phyloP scores from a whole-genome alignment of 2,329 filamentous ascomycete species.

The Botrytis cinerea region DNA sequence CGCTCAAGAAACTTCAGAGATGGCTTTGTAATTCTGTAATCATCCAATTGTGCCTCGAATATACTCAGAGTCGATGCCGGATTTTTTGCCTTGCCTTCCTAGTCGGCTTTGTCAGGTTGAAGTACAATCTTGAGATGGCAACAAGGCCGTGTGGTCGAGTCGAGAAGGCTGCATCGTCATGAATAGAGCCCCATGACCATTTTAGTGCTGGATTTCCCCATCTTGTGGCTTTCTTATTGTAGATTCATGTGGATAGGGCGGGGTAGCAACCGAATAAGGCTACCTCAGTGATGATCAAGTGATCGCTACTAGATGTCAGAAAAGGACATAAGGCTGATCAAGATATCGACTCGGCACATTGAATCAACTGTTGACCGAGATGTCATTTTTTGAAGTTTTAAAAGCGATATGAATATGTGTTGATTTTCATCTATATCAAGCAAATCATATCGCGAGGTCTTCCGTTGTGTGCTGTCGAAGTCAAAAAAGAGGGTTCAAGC shows the following conservation, averaged over 20 bases:
- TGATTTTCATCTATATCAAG: background rate
- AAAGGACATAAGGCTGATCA: background rate
- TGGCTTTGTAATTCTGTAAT: background rate
- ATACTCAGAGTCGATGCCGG: background rate
- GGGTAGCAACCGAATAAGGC: background rate
- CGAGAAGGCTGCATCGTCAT: background rate
- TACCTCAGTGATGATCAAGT: background rate
- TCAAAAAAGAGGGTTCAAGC: background rate
- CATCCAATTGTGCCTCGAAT: background rate
- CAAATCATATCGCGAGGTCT: background rate
- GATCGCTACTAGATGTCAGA: background rate
- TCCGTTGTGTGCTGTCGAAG: background rate
- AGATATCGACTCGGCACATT: background rate
- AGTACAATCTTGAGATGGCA: slow-evolving; percentile 7
- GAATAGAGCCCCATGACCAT: background rate
- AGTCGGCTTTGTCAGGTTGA: background rate
- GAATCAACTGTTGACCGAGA: background rate
- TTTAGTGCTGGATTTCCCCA: background rate
- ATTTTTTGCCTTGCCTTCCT: background rate
- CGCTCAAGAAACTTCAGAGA: background rate
- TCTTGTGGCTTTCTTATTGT: background rate
- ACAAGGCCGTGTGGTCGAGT: background rate
- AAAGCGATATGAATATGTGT: background rate
- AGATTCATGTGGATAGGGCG: background rate
- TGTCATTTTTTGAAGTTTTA: background rate